Conservation (phyloP, 495 filamentous ascomycete species). For the Peziza echinospora region DNA sequence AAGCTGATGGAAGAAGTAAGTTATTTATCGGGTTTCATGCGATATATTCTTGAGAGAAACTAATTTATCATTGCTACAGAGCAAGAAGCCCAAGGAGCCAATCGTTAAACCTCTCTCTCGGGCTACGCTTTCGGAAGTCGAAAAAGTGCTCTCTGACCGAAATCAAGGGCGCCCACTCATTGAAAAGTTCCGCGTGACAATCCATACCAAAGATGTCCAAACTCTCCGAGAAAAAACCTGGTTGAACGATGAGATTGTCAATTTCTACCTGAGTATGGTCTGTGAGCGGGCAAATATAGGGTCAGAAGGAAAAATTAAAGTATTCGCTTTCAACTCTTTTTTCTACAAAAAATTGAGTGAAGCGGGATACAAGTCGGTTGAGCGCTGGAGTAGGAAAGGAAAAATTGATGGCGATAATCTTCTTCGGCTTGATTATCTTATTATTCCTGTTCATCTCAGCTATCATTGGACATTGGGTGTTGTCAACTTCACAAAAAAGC, state of each 20-base stretch:
- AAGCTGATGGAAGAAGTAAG: constrained; percentile 8
- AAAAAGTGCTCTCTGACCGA: constrained; percentile 2
- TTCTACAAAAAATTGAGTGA: constrained; percentile 5
- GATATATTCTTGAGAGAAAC: neutral
- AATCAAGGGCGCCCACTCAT: neutral
- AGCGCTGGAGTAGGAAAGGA: constrained; percentile 8
- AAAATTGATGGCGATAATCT: constrained; percentile 5
- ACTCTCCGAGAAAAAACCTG: constrained; percentile 1
- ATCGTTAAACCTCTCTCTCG: constrained; percentile 4
- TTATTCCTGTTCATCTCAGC: constrained; percentile 11
- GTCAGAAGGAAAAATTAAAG: constrained; percentile 4
- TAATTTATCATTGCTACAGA: neutral
- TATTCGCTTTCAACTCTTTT: constrained; percentile 7
- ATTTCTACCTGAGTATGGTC: constrained; percentile 14
- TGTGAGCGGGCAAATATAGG: constrained; percentile 5
- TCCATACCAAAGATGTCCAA: neutral
- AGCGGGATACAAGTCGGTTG: constrained; percentile 4
- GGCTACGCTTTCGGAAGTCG: constrained; percentile 1
- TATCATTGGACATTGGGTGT: constrained; percentile 16
- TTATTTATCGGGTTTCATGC: neutral
- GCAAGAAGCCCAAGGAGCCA: constrained; percentile 4
- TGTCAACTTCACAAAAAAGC: constrained; percentile 12
- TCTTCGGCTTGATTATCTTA: constrained; percentile 11
- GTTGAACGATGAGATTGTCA: constrained; percentile 17
- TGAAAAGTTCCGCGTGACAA: neutral